A percentile compares a stretch with the other conserved stretches of the same genome.
phyloP scores from a whole-genome alignment of 345 rosid species.

The Toxicodendron radicans region DNA sequence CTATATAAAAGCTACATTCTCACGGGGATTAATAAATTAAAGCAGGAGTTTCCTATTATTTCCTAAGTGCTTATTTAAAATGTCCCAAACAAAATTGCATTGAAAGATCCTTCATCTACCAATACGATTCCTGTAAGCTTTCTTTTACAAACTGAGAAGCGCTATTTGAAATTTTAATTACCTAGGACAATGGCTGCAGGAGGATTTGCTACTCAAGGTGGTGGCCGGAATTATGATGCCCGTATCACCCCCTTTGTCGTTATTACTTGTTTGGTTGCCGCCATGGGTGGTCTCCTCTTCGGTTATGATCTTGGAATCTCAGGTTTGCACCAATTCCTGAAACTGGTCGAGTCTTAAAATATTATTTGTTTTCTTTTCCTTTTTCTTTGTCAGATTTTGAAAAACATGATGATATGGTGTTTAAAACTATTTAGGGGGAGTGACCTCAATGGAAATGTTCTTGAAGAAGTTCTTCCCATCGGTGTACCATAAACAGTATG shows the following conservation, averaged over 20 bases:
- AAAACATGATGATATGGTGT: background rate
- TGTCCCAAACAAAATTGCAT: too few relatives aligned
- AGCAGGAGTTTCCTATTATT: too few relatives aligned
- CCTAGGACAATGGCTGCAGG: too few relatives aligned
- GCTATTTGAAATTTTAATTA: too few relatives aligned
- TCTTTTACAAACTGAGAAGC: too few relatives aligned
- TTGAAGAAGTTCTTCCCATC: constrained; percentile 61
- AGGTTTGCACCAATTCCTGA: constrained; percentile 29
- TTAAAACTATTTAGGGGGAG: constrained; percentile 51
- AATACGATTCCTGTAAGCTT: too few relatives aligned
- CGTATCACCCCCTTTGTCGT: constrained; percentile 58
- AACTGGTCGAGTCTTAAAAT: too few relatives aligned
- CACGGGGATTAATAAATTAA: too few relatives aligned
- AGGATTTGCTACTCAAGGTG: constrained; percentile 27
- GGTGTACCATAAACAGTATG: constrained; percentile 37
- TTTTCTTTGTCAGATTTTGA: background rate
- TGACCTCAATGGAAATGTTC: constrained; percentile 74
- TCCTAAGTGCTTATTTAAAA: too few relatives aligned
- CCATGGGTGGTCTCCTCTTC: constrained; percentile 83
- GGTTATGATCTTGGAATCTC: constrained; percentile 88
- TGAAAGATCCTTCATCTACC: too few relatives aligned
- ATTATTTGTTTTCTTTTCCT: background rate
- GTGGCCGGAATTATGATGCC: constrained; percentile 44
- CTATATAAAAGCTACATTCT: too few relatives aligned
- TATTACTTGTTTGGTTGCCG: constrained; percentile 69